Conservation (phyloP, 179 eudicot genomes). For the Carnegiea gigantea region DNA sequence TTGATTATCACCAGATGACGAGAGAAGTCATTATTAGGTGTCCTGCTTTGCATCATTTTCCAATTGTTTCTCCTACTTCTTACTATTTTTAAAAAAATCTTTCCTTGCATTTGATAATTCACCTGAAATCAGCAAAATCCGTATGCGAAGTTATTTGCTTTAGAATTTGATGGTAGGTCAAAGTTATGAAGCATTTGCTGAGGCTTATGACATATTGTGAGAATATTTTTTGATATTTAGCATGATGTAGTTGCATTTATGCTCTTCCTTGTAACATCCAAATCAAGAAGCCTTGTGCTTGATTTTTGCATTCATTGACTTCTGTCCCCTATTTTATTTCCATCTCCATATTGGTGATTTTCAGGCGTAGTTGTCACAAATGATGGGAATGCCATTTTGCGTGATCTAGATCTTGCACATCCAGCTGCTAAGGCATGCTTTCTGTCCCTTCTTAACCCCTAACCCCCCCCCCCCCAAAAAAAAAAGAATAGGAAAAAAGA, state of each 20-base stretch:
- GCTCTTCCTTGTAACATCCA: not conserved
- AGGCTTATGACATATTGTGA: not conserved
- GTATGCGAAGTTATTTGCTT: too few relatives aligned
- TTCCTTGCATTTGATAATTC: too few relatives aligned
- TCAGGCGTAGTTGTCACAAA: slow-evolving; percentile 95
- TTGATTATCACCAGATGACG: too few relatives aligned
- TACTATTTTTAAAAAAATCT: too few relatives aligned
- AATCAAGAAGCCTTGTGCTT: not conserved
- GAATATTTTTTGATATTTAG: not conserved
- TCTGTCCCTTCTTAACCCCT: slow-evolving; percentile 31
- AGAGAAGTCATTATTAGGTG: too few relatives aligned
- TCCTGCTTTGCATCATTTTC: too few relatives aligned
- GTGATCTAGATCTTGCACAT: slow-evolving; percentile 95
- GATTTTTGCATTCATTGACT: not conserved
- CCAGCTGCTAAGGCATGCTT: slow-evolving; percentile 90
- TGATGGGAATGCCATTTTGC: slow-evolving; percentile 94
- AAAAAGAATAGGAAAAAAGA: not conserved
- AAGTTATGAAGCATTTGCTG: not conserved
- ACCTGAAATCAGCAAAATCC: too few relatives aligned
- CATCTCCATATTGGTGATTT: slow-evolving; percentile 15
- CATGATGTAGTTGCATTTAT: not conserved
- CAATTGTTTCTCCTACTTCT: too few relatives aligned
- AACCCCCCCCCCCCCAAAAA: not conserved
- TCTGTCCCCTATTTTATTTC: not conserved
- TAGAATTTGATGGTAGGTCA: too few relatives aligned